Percentiles rank a stretch among this genome's conserved stretches.
These are phyloP conservation scores for Termitomyces sp. DNA, from an alignment of 768 basidiomycete genomes.

Conservation along the genomic window DNA sequence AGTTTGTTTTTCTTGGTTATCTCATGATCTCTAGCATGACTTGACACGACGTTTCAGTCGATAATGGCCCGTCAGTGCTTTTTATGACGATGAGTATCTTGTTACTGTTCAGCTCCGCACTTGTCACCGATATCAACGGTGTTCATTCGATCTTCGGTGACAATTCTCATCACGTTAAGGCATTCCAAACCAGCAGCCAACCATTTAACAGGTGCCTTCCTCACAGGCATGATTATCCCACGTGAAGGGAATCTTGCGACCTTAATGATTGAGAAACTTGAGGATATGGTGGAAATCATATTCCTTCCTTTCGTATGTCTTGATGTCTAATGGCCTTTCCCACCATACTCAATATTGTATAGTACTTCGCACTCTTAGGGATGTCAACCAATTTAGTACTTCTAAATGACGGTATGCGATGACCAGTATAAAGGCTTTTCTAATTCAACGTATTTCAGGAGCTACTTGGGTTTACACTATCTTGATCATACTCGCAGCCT, in stretches of 20 bases:
- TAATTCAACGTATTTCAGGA: conserved; percentile 26
- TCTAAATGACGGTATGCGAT: conserved; percentile 59
- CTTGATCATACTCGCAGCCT: conserved; percentile 73
- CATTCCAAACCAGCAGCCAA: neutral
- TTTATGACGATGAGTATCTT: conserved; percentile 86
- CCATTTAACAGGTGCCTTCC: conserved; percentile 57
- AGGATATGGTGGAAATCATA: conserved; percentile 88
- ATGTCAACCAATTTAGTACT: conserved; percentile 87
- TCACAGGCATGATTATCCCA: conserved; percentile 78
- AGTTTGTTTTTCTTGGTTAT: conserved; percentile 22
- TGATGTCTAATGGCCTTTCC: neutral
- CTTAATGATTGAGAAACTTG: conserved; percentile 83
- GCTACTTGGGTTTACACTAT: conserved; percentile 87
- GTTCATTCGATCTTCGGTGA: conserved; percentile 87
- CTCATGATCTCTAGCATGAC: neutral
- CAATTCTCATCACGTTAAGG: conserved; percentile 4
- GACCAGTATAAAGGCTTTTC: neutral
- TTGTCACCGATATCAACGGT: conserved; percentile 90
- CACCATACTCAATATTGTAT: neutral
- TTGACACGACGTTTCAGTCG: conserved; percentile 26
- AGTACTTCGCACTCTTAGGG: conserved; percentile 93
- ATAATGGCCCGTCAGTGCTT: conserved; percentile 78
- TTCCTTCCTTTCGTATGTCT: conserved; percentile 72
- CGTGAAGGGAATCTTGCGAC: conserved; percentile 84
- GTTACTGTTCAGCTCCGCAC: conserved; percentile 78